phyloP scores from a whole-genome alignment of 2,329 filamentous ascomycete genomes.

The Claviceps sorghi region DNA sequence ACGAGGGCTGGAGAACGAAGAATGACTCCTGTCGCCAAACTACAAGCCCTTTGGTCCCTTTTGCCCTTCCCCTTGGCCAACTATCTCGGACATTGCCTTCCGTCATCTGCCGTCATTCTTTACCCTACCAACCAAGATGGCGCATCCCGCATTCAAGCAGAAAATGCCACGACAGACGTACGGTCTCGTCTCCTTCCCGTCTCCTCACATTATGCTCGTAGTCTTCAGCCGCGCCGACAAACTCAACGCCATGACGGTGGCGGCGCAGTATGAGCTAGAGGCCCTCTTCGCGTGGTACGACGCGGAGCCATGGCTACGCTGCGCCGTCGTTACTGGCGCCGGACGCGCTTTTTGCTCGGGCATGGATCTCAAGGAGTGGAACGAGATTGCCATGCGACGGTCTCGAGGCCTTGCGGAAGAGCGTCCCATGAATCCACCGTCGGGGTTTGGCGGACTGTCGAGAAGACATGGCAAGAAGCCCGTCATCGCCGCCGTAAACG shows the following conservation, averaged over 20 bases:
- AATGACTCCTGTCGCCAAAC: neutral
- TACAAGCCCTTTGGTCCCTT: neutral
- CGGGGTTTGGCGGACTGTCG: constrained; percentile 51
- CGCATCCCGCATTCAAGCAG: neutral
- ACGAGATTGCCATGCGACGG: constrained; percentile 22
- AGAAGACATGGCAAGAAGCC: constrained; percentile 58
- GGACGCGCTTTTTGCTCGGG: constrained; percentile 55
- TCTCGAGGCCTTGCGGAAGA: constrained; percentile 1
- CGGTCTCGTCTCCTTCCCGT: constrained; percentile 21
- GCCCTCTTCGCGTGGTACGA: constrained; percentile 47
- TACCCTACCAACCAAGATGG: neutral
- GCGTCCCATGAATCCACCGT: constrained; percentile 19
- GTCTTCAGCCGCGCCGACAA: constrained; percentile 43
- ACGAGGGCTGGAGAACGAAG: neutral
- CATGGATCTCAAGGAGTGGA: constrained; percentile 54
- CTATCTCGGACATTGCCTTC: neutral
- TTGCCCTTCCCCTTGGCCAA: neutral
- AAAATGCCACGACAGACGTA: constrained; percentile 16
- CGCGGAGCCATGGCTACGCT: constrained; percentile 42
- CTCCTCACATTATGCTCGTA: constrained; percentile 23
- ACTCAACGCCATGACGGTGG: constrained; percentile 41
- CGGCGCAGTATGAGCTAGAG: constrained; percentile 34
- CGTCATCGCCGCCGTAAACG: constrained; percentile 62
- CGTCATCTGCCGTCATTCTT: neutral
- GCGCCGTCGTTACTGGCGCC: constrained; percentile 47